These are phyloP conservation scores for Parastagonospora avenae DNA, from an alignment of 2,329 filamentous ascomycete species.

Conservation along the genomic window DNA sequence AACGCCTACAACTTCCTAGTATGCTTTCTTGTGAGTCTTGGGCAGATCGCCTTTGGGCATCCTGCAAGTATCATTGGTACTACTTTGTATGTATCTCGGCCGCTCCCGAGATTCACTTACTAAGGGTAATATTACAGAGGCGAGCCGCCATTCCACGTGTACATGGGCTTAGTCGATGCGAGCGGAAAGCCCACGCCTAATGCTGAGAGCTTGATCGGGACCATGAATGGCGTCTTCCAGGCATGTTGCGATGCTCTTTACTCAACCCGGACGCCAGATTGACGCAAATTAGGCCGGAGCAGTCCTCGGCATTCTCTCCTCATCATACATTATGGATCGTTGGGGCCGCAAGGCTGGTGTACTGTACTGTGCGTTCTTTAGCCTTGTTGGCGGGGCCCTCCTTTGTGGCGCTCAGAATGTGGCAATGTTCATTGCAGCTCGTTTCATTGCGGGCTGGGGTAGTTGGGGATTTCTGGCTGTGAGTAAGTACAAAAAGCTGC, in stretches of 20 bases:
- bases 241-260: conserved; percentile 2
- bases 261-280: background rate
- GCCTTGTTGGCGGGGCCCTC: conserved; percentile 21
- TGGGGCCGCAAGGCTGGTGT: conserved; percentile 28
- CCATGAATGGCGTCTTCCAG: conserved; percentile 29
- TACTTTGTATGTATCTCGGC: conserved; percentile 7
- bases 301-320: conserved; percentile 18
- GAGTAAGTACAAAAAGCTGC: conserved; percentile 12
- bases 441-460: conserved; percentile 72
- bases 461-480: conserved; percentile 32
- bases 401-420: conserved; percentile 18
- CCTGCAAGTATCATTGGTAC: conserved; percentile 25
- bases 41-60: conserved; percentile 28
- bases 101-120: no score
- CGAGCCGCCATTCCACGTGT: conserved; percentile 22
- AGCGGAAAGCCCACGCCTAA: conserved; percentile 15
- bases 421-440: conserved; percentile 58
- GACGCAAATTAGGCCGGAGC: conserved; percentile 18
- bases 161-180: conserved; percentile 24
- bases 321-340: conserved; percentile 21
- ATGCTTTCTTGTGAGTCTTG: conserved; percentile 22
- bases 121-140: background rate
- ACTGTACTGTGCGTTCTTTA: conserved; percentile 21
- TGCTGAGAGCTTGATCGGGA: conserved; percentile 21
- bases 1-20: conserved; percentile 27